Evolutionary conservation across 2,329 filamentous ascomycete species (phyloP).

Genomic region (Phialophora expanda): DNA sequence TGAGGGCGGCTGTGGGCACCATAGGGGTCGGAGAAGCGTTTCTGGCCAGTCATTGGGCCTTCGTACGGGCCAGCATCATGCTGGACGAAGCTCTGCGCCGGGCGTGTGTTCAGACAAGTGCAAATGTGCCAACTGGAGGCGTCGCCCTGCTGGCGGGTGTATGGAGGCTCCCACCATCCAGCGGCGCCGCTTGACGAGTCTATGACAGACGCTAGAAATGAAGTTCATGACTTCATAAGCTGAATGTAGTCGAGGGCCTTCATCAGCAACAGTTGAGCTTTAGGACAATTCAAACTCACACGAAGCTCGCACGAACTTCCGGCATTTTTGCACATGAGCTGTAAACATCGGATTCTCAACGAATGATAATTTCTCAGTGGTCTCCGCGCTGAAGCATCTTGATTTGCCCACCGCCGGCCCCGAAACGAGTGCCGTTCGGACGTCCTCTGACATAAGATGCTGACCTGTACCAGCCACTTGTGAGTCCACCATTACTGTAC

Average conservation of each 20-base stretch:
- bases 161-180: neutral
- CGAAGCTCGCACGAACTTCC: neutral
- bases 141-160: neutral
- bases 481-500: conserved; percentile 14
- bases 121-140: neutral
- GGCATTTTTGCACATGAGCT: neutral
- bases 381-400: neutral
- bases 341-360: neutral
- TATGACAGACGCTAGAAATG: neutral
- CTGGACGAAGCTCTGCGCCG: neutral
- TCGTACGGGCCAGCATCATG: neutral
- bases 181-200: neutral
- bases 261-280: neutral
- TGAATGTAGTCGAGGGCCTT: neutral
- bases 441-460: conserved; percentile 30
- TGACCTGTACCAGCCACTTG: conserved; percentile 18
- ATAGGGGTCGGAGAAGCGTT: neutral
- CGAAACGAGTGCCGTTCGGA: neutral
- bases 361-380: neutral
- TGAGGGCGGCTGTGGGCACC: neutral
- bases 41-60: neutral
- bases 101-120: neutral
- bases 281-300: neutral
- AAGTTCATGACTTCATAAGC: neutral
- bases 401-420: neutral